These are phyloP conservation scores for Lachnellula hyalina DNA, from an alignment of 2,329 filamentous ascomycete species.

Conservation along the genomic window DNA sequence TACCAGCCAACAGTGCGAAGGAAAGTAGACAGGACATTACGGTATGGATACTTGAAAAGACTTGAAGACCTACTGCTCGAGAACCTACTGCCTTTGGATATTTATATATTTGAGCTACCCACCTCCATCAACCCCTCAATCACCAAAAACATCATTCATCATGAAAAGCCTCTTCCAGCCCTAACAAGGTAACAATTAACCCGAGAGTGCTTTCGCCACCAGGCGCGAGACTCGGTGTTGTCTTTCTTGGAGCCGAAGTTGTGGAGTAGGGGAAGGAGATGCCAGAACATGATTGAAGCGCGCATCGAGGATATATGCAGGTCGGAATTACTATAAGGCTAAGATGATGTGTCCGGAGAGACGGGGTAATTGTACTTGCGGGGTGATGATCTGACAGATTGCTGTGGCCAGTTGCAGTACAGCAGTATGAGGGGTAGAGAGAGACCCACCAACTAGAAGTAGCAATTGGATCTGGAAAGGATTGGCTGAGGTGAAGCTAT, in stretches of 20 bases:
- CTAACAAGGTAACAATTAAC: background rate
- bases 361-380: background rate
- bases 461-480: background rate
- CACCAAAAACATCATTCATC: too few species aligned
- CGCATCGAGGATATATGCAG: conserved; percentile 2
- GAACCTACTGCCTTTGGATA: background rate
- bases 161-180: background rate
- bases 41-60: background rate
- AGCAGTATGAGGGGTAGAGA: background rate
- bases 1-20: conserved; percentile 9
- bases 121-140: background rate
- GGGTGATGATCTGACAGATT: background rate
- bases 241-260: background rate
- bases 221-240: background rate
- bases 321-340: background rate
- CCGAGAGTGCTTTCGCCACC: background rate
- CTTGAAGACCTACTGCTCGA: background rate
- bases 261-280: background rate
- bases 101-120: background rate
- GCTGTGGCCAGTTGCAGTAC: too few species aligned
- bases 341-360: background rate
- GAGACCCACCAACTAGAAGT: background rate
- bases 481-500: too few species aligned
- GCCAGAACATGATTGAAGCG: conserved; percentile 3
- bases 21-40: background rate